These are phyloP conservation scores for Lasiosphaeris hirsuta DNA, from an alignment of 495 filamentous ascomycete species.

Conservation along the genomic window DNA sequence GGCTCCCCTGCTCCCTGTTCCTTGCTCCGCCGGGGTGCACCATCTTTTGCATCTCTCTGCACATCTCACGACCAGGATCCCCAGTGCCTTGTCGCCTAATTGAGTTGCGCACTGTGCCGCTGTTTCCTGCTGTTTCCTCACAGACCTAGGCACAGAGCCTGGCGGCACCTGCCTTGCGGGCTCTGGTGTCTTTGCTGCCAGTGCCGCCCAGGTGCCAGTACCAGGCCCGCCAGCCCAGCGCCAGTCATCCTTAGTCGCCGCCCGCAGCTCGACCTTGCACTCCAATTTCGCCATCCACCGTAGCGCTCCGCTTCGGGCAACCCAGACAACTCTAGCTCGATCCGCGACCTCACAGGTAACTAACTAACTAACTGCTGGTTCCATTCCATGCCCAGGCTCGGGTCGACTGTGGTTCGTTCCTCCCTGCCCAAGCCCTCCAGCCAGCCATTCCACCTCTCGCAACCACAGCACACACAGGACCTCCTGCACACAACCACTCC, in stretches of 20 bases:
- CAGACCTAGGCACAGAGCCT: slow-evolving; percentile 4
- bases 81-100: slow-evolving; percentile 4
- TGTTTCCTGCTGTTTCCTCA: neutral
- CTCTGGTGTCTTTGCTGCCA: neutral
- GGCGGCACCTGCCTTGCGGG: no score
- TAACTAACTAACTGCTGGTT: no score
- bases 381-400: no score
- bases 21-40: slow-evolving; percentile 14
- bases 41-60: neutral
- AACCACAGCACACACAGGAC: slow-evolving; percentile 4
- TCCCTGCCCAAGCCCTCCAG: neutral
- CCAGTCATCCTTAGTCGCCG: slow-evolving; percentile 1
- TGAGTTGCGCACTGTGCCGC: slow-evolving; percentile 17
- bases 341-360: no score
- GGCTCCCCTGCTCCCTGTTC: slow-evolving; percentile 15
- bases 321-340: neutral
- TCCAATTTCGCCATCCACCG: slow-evolving; percentile 23
- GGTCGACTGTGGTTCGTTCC: neutral
- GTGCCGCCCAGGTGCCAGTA: slow-evolving; percentile 1
- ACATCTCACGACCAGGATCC: slow-evolving; percentile 16
- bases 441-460: neutral
- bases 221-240: neutral
- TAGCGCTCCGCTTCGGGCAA: slow-evolving; percentile 16
- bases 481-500: slow-evolving; percentile 1
- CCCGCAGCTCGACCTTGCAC: slow-evolving; percentile 12